A percentile compares a stretch with the other conserved stretches of the same genome.
Evolutionary conservation across 208 protist genomes (phyloP).

Genomic region (Wallacemonas sp.): DNA sequence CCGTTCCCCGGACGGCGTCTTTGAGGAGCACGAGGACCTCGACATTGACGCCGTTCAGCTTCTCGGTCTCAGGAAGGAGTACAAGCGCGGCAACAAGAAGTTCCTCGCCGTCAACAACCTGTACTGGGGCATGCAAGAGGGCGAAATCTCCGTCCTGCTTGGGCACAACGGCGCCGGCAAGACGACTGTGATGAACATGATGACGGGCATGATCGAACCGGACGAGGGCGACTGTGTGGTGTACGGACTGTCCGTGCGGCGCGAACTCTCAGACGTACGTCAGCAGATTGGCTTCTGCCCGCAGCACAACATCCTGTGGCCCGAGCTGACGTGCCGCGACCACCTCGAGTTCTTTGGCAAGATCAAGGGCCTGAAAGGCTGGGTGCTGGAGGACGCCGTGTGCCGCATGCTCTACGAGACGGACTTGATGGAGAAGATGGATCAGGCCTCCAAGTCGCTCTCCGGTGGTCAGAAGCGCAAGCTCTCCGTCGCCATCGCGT

Average conservation of each 20-base stretch:
- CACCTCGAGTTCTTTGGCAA: constrained; percentile 90
- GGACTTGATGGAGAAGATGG: constrained; percentile 39
- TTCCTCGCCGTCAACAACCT: constrained; percentile 81
- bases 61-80: constrained; percentile 45
- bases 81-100: constrained; percentile 31
- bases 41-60: constrained; percentile 28
- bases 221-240: constrained; percentile 42
- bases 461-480: constrained; percentile 60
- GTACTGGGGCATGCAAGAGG: constrained; percentile 61
- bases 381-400: constrained; percentile 28
- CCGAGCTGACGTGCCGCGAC: constrained; percentile 76
- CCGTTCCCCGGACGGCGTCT: constrained; percentile 33
- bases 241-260: constrained; percentile 35
- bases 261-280: constrained; percentile 32
- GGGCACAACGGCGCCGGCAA: constrained; percentile 59
- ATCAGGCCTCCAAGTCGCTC: constrained; percentile 26
- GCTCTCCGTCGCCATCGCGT: constrained; percentile 59
- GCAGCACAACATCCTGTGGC: constrained; percentile 92
- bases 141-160: constrained; percentile 68
- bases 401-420: constrained; percentile 30
- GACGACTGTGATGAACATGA: constrained; percentile 47
- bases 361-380: constrained; percentile 71
- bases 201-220: constrained; percentile 46
- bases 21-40: constrained; percentile 28
- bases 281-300: constrained; percentile 89